phyloP scores from a whole-genome alignment of 192 early-diverging fungal genomes.

The Coemansia sp. region DNA sequence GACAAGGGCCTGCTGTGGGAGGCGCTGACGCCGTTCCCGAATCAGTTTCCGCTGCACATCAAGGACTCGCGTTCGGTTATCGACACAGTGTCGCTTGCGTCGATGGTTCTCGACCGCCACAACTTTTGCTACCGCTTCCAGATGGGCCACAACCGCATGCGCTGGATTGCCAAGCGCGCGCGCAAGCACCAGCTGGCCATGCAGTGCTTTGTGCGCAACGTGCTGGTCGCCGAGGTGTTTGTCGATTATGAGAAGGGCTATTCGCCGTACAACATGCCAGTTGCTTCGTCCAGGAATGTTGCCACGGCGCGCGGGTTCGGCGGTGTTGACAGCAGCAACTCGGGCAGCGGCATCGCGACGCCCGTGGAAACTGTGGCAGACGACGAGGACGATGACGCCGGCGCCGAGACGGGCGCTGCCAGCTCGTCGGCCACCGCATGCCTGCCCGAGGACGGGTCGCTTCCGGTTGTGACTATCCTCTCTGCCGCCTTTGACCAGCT shows the following conservation, averaged over 20 bases:
- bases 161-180: constrained; percentile 40
- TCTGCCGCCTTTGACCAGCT: constrained; percentile 38
- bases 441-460: constrained; percentile 35
- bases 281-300: not conserved
- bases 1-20: constrained; percentile 47
- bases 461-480: constrained; percentile 44
- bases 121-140: constrained; percentile 53
- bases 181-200: constrained; percentile 43
- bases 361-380: constrained; percentile 17
- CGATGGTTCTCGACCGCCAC: constrained; percentile 50
- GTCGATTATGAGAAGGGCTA: constrained; percentile 50
- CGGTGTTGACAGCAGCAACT: constrained; percentile 9
- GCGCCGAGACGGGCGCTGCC: not conserved
- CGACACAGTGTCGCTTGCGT: constrained; percentile 40
- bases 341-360: constrained; percentile 21
- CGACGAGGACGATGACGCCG: not conserved
- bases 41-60: constrained; percentile 51
- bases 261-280: constrained; percentile 31
- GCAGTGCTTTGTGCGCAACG: constrained; percentile 39
- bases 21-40: constrained; percentile 46
- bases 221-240: constrained; percentile 45
- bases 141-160: constrained; percentile 40
- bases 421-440: not conserved
- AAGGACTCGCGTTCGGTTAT: constrained; percentile 42
- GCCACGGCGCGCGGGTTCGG: not conserved